phyloP scores from a whole-genome alignment of 495 filamentous ascomycete species.

The Aspergillus mulundensis region DNA sequence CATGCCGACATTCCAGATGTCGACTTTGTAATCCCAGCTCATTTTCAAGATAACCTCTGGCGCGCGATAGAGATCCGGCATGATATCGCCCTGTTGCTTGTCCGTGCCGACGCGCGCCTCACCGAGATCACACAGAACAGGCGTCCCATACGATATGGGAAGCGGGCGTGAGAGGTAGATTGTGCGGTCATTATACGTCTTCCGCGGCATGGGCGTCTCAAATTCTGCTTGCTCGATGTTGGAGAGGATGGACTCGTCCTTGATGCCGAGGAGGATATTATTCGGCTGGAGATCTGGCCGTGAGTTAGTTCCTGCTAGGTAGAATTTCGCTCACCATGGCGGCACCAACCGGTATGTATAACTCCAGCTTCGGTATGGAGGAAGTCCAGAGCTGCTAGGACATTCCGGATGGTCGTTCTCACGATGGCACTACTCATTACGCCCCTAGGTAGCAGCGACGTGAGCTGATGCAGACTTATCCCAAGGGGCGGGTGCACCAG shows the following conservation, averaged over 20 bases:
- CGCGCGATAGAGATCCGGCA: conserved; percentile 35
- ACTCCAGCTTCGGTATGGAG: conserved; percentile 38
- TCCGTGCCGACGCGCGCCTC: no score
- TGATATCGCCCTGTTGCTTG: no score
- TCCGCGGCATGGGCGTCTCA: conserved; percentile 23
- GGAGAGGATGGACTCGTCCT: conserved; percentile 27
- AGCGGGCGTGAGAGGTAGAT: no score
- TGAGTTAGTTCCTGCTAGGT: neutral
- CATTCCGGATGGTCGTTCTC: conserved; percentile 21
- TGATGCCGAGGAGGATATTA: conserved; percentile 29
- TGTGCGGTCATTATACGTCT: neutral
- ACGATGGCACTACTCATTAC: conserved; percentile 6
- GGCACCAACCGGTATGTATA: conserved; percentile 43
- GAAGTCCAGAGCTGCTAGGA: conserved; percentile 38
- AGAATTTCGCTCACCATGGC: neutral
- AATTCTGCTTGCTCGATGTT: conserved; percentile 25
- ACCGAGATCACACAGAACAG: no score
- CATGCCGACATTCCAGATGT: conserved; percentile 44
- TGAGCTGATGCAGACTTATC: no score
- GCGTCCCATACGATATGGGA: no score
- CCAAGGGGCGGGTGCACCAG: no score
- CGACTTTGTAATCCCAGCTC: conserved; percentile 35
- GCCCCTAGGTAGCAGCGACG: no score
- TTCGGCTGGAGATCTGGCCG: conserved; percentile 24
- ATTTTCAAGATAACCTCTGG: conserved; percentile 39